Conservation (phyloP, 2,329 filamentous ascomycete species). For the Aspergillus unguis region DNA sequence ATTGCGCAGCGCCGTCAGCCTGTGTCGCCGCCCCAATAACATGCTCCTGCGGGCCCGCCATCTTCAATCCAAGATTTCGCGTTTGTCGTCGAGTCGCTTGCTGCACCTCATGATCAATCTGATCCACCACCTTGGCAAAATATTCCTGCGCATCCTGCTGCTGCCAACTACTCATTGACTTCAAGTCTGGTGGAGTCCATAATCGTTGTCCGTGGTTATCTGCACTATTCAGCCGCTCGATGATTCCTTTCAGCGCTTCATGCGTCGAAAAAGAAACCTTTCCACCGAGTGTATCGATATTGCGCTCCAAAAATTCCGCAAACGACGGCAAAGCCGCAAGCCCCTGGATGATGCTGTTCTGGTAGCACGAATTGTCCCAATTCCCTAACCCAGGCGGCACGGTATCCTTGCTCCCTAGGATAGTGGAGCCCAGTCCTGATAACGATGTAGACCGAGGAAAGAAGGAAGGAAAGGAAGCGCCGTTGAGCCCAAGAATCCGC, state of each 20-base stretch:
- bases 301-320: conserved; percentile 59
- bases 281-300: conserved; percentile 35
- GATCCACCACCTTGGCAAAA: conserved; percentile 82
- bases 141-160: conserved; percentile 99
- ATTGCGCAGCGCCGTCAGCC: conserved; percentile 14
- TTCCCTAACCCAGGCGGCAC: conserved; percentile 71
- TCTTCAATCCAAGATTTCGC: conserved; percentile 43
- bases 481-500: conserved; percentile 60
- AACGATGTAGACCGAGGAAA: conserved; percentile 55
- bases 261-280: conserved; percentile 47
- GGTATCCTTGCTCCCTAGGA: conserved; percentile 34
- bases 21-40: conserved; percentile 23
- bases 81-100: conserved; percentile 48
- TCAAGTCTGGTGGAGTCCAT: conserved; percentile 77
- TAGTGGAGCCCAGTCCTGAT: conserved; percentile 50
- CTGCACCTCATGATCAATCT: conserved; percentile 73
- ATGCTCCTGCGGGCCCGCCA: conserved; percentile 33
- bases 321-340: conserved; percentile 73
- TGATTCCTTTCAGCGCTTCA: conserved; percentile 60
- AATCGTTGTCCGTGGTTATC: conserved; percentile 71
- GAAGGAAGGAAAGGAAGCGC: conserved; percentile 57
- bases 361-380: conserved; percentile 93
- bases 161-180: conserved; percentile 91
- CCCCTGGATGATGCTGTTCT: conserved; percentile 90
- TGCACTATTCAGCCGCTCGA: conserved; percentile 66